Evolutionary conservation across 2,329 filamentous ascomycete genomes (phyloP), one percentile per base, ranked within the genome.

Genomic region (Zymoseptoria tritici): DNA sequence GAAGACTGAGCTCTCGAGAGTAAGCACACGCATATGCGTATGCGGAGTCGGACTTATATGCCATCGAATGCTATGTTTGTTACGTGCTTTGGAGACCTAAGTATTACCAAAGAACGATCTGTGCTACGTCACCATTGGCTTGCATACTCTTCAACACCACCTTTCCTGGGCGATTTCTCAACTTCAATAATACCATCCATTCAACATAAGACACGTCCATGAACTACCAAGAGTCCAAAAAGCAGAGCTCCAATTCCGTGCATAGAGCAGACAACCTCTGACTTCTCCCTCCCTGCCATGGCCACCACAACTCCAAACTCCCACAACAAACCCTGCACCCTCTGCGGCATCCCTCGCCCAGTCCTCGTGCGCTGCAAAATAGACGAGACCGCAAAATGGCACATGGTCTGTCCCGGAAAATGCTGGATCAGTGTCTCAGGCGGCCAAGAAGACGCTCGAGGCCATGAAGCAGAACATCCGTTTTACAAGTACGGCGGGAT

Each of bases 311-410:
- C 36, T 3, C 11, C 11, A 16, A 16, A 46, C 16, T 46, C 36
- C 57, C 63, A 71, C 59, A 60, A 70, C 62, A 79, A 78, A 64
- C 64, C 71, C 8, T 78, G 77, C 65, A 74, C 75, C 3, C 65
- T 78, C 13, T 79, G 77, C 65, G 60, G 66, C 16, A 73, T 64
- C 0, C 69, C 71, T 1, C 71, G 73, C 9, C 67, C 72, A 50
- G 70, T 79, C 2, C 72, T 79, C 0, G 71, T 79, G 2, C 75
- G 76, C 54, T 79, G 77, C 64, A 75, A 77, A 60, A 75, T 75
- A 58, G 76, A 79, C 64, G 65, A 69, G 0, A 72, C 71, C 1
- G 62, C 59, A 3, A 71, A 66, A 59, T 79, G 77, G 77, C 71
- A 78, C 62, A 76, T 79, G 56, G 71, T 79, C 8, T 78, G 77